phyloP scores from a whole-genome alignment of 345 rosid genomes.

The Euphorbia lathyris region DNA sequence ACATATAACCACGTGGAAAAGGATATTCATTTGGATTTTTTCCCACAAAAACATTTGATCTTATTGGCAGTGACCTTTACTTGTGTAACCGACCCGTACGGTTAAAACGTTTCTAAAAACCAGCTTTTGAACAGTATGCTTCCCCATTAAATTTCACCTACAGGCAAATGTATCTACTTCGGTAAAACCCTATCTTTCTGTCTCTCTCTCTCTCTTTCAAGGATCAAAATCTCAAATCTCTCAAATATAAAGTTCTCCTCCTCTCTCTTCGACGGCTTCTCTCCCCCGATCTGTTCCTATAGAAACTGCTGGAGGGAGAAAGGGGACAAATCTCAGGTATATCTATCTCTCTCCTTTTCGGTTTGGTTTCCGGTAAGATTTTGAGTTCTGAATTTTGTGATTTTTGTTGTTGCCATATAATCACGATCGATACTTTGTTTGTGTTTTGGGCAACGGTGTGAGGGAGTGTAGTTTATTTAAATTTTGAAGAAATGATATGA shows the following conservation, averaged over 20 bases:
- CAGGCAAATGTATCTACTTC: background rate
- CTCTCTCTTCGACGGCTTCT: slow-evolving; percentile 12
- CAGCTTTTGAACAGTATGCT: background rate
- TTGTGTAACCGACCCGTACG: background rate
- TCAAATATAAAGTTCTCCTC: background rate
- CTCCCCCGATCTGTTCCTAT: slow-evolving; percentile 29
- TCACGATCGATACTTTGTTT: background rate
- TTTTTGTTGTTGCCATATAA: background rate
- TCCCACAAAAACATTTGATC: background rate
- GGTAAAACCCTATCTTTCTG: slow-evolving; percentile 14
- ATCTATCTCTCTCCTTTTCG: slow-evolving; percentile 10
- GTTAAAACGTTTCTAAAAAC: background rate
- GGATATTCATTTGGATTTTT: background rate
- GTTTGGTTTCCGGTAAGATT: slow-evolving; percentile 6
- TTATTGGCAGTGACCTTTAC: background rate
- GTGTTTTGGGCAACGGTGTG: no score
- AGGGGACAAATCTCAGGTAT: slow-evolving; percentile 9
- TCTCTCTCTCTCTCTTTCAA: background rate
- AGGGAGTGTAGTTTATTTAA: background rate
- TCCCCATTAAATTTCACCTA: background rate
- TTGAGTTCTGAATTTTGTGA: slow-evolving; percentile 1
- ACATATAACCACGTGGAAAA: background rate
- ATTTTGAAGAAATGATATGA: background rate
- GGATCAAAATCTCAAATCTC: background rate
- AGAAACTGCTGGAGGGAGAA: slow-evolving; percentile 25